Conservation (phyloP, 495 filamentous ascomycete genomes). For the Tetracladium marchalianum region DNA sequence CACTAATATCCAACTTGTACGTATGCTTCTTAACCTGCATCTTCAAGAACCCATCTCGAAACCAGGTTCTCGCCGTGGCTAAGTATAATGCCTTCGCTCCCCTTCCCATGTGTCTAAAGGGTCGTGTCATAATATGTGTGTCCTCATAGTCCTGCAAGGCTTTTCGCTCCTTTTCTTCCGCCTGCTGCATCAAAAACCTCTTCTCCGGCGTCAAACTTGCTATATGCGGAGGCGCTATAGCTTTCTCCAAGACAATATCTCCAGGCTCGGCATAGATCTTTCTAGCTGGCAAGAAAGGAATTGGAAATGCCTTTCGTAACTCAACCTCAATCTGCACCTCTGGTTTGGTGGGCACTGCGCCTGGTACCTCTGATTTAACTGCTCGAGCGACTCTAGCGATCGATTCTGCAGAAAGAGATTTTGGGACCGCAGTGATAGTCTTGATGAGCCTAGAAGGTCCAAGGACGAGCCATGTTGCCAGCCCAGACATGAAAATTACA, state of each 20-base stretch:
- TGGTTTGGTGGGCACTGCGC: background rate
- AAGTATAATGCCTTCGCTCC: constrained; percentile 21
- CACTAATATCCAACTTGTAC: constrained; percentile 40
- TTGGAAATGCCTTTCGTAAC: constrained; percentile 15
- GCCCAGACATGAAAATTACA: constrained; percentile 31
- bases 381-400: background rate
- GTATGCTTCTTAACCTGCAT: constrained; percentile 8
- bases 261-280: constrained; percentile 14
- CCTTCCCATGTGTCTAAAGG: constrained; percentile 33
- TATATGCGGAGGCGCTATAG: background rate
- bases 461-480: constrained; percentile 37
- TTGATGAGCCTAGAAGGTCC: constrained; percentile 30
- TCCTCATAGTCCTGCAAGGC: constrained; percentile 26
- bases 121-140: constrained; percentile 35
- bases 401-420: background rate
- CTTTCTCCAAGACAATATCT: constrained; percentile 2
- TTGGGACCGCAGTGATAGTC: constrained; percentile 25
- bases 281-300: constrained; percentile 16
- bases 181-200: constrained; percentile 18
- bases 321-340: constrained; percentile 18
- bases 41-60: constrained; percentile 34
- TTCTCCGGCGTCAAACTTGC: background rate
- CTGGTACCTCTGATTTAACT: background rate
- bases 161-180: constrained; percentile 21
- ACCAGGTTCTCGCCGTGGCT: constrained; percentile 29